Evolutionary conservation across 805 yeast species (phyloP).

Genomic region (Ogataea angusta): DNA sequence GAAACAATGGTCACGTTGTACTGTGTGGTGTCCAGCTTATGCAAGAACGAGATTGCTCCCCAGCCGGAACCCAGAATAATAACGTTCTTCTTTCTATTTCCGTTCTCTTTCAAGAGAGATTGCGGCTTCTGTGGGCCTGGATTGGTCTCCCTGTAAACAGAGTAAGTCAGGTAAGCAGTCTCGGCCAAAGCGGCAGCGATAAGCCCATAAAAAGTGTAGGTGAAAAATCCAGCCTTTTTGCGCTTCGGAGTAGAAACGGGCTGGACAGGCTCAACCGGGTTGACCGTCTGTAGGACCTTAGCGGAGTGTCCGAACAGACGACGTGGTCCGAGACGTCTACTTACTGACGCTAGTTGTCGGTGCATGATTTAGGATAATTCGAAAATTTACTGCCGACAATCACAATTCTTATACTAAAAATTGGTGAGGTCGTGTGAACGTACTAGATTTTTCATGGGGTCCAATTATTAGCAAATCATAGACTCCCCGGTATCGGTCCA

Average conservation of each 20-base stretch:
- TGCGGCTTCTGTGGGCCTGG: conserved; percentile 63
- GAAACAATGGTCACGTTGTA: conserved; percentile 88
- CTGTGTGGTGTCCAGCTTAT: conserved; percentile 76
- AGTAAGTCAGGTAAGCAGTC: conserved; percentile 57
- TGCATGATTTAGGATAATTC: conserved; percentile 1
- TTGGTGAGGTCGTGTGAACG: conserved; percentile 5
- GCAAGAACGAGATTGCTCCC: conserved; percentile 85
- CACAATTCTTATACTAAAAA: conserved; percentile 6
- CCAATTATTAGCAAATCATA: not conserved
- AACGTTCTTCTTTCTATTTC: conserved; percentile 61
- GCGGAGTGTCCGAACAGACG: conserved; percentile 4
- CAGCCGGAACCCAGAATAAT: conserved; percentile 88
- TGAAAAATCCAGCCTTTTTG: conserved; percentile 29
- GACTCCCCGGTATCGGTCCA: conserved; percentile 4
- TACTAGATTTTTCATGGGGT: conserved; percentile 1
- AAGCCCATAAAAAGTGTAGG: conserved; percentile 45
- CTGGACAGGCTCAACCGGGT: conserved; percentile 1
- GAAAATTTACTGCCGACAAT: conserved; percentile 6
- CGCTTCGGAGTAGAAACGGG: conserved; percentile 4
- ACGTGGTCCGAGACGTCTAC: conserved; percentile 4
- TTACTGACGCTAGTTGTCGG: conserved; percentile 2
- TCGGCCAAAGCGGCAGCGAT: conserved; percentile 47
- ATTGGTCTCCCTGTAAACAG: conserved; percentile 56
- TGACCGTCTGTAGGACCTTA: conserved; percentile 1
- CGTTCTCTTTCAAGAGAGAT: conserved; percentile 41